Evolutionary conservation across 164 flowering plant genomes (phyloP), one percentile per base, ranked within the genome.

Genomic region (Umbellularia californica): DNA sequence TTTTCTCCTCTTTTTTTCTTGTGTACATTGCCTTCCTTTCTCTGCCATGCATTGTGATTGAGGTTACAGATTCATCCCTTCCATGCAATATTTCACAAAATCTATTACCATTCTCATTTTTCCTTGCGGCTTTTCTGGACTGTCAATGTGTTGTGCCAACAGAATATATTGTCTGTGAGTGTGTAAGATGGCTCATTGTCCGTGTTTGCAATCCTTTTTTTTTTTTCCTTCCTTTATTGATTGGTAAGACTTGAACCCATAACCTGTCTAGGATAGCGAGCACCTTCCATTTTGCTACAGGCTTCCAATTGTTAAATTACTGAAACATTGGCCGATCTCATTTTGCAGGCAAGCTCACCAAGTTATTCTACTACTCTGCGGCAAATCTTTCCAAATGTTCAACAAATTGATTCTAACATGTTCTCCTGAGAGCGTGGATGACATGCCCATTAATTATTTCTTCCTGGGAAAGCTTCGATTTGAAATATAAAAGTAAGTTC

Each of bases 331-430:
- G 12, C 64, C 51, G 19, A 1, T 55, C 13, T 67, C 41, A 14
- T 76, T 75, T 65, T 85, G 79, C 93, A 94, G 98, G 97, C 93
- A 65, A 88, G 76, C n/a, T 75, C 90, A 77, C 77, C 92, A 25
- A 79, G 79, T 73, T 94, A 94, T 75, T 50, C 76, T 2, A 72
- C 83, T 52, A 84, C 80, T 19, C 72, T 94, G 77, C 78, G 82
- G 69, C 81, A 85, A 74, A 71, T 89, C 73, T 94, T 92, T 83
- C 97, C 92, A 2, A 92, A 91, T 35, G 79, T 92, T 64, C 83
- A 90, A 84, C 97, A 92, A 79, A 86, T 94, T 76, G 98, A 94
- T 82, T 88, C 95, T 5, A 64, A 83, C 33, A 65, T 79, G 62
- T 79, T 79, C 67, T 75, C 77, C 0, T 80, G 66, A 72, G 69